A percentile compares a stretch with the other conserved stretches of the same genome.
Evolutionary conservation across 306 rosid genomes (phyloP).

Genomic region (Adenanthera pavonina): DNA sequence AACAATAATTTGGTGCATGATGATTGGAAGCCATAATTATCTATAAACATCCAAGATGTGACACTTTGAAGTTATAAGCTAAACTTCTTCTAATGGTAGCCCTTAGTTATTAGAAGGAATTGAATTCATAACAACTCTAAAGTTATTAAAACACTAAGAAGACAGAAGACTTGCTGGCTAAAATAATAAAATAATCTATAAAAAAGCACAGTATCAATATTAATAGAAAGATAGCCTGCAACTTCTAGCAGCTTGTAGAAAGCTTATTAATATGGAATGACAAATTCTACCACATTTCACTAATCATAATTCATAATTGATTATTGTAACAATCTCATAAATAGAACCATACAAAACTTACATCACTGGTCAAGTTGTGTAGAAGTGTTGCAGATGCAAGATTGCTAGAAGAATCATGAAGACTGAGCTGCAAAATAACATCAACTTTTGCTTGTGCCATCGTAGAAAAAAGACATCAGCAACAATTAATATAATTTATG

Average conservation of each 20-base stretch:
- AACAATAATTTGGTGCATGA: too few species aligned
- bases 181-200: neutral
- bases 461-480: conserved; percentile 57
- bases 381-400: conserved; percentile 91
- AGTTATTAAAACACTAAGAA: neutral
- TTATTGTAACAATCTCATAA: conserved; percentile 29
- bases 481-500: neutral
- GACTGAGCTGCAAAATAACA: conserved; percentile 75
- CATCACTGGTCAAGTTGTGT: conserved; percentile 85
- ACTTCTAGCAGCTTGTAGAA: neutral
- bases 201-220: neutral
- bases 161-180: neutral
- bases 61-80: too few species aligned
- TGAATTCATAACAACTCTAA: too few species aligned
- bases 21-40: too few species aligned
- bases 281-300: conserved; percentile 6
- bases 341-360: conserved; percentile 53
- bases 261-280: neutral
- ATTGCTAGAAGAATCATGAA: conserved; percentile 86
- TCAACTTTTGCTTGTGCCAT: conserved; percentile 83
- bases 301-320: conserved; percentile 28
- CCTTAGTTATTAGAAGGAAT: too few species aligned
- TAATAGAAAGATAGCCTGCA: conserved; percentile 8
- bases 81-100: too few species aligned
- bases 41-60: too few species aligned